Evolutionary conservation across 2,329 filamentous ascomycete genomes (phyloP).

Genomic region (Colletotrichum liriopes): DNA sequence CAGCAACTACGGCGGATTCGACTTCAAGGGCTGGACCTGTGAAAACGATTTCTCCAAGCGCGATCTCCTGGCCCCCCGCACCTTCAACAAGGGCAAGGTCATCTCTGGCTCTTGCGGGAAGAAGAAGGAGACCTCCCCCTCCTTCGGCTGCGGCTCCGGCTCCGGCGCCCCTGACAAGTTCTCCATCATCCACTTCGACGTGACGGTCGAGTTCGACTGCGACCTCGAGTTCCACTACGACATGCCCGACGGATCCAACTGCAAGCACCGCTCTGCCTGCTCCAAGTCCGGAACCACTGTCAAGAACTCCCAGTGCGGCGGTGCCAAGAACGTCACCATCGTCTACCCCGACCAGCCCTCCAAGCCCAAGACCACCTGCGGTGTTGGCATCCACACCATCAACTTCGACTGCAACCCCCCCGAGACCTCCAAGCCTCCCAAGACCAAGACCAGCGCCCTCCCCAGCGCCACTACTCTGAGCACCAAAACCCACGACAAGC

Average conservation of each 20-base stretch:
- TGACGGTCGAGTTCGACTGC: slow-evolving; percentile 82
- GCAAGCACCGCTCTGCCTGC: slow-evolving; percentile 84
- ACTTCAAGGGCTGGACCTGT: slow-evolving; percentile 82
- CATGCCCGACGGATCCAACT: slow-evolving; percentile 86
- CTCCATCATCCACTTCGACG: slow-evolving; percentile 82
- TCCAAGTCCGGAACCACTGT: slow-evolving; percentile 77
- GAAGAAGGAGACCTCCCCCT: slow-evolving; percentile 66
- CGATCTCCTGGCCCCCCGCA: slow-evolving; percentile 68
- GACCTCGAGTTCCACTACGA: slow-evolving; percentile 89
- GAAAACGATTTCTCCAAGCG: slow-evolving; percentile 71
- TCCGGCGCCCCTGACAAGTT: slow-evolving; percentile 69
- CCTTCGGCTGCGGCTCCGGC: slow-evolving; percentile 67
- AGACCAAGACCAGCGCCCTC: slow-evolving; percentile 37
- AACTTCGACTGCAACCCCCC: slow-evolving; percentile 77
- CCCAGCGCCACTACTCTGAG: slow-evolving; percentile 39
- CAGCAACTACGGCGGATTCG: slow-evolving; percentile 78
- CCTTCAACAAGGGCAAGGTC: slow-evolving; percentile 68
- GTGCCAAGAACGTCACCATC: slow-evolving; percentile 86
- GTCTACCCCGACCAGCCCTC: slow-evolving; percentile 71
- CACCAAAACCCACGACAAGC: slow-evolving; percentile 39
- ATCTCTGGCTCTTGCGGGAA: slow-evolving; percentile 70
- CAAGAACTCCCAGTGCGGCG: slow-evolving; percentile 91
- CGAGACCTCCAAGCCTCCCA: slow-evolving; percentile 39
- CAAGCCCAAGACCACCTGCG: slow-evolving; percentile 73
- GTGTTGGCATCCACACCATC: slow-evolving; percentile 81